Conservation (phyloP, 352 stramenopile species). For the Pythium plurisporium region DNA sequence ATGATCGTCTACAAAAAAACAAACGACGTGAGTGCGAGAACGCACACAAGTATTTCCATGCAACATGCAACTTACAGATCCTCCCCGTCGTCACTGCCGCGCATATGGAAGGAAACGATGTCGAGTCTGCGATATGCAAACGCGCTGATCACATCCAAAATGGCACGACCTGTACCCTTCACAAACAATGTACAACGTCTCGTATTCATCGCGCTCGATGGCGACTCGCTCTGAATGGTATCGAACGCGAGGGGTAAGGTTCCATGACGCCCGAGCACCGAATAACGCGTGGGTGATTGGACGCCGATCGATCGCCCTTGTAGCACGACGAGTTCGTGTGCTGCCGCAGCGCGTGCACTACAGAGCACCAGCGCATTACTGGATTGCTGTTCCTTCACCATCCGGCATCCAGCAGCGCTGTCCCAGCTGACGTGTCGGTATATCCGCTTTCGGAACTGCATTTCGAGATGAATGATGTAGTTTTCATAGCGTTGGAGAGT, state of each 20-base stretch:
- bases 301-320: background rate
- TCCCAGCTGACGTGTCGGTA: conserved; percentile 11
- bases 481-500: background rate
- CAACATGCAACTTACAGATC: background rate
- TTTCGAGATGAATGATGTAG: conserved; percentile 3
- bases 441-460: background rate
- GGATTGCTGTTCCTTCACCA: conserved; percentile 1
- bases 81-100: background rate
- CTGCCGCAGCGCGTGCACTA: background rate
- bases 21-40: background rate
- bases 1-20: background rate
- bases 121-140: conserved; percentile 3
- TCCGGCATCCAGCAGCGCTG: background rate
- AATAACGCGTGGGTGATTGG: background rate
- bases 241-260: background rate
- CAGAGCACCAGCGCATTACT: conserved; percentile 5
- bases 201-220: no score
- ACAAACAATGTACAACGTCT: background rate
- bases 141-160: conserved; percentile 3
- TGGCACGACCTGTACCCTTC: background rate
- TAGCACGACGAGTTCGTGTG: background rate
- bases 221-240: background rate
- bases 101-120: background rate
- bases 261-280: background rate
- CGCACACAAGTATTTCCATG: no score